These are phyloP conservation scores for Trametes punicea DNA, from an alignment of 768 basidiomycete genomes.

Conservation along the genomic window DNA sequence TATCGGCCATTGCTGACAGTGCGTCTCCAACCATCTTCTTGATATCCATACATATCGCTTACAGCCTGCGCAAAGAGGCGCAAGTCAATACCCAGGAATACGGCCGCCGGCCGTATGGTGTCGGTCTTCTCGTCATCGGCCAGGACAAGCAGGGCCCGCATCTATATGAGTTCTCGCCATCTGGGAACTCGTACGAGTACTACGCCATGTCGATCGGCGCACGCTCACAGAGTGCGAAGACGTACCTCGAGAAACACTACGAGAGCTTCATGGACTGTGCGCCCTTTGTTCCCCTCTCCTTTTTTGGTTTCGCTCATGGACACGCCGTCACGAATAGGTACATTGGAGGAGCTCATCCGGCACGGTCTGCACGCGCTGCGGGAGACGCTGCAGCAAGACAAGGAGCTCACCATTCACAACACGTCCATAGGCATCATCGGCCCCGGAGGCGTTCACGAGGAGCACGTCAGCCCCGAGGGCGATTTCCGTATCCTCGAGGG, in stretches of 20 bases:
- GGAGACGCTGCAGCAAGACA: constrained; percentile 98
- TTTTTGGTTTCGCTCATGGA: not conserved
- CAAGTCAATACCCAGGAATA: constrained; percentile 99
- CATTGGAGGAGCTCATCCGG: constrained; percentile 81
- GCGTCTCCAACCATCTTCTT: constrained; percentile 32
- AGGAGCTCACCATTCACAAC: constrained; percentile 89
- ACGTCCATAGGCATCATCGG: constrained; percentile 95
- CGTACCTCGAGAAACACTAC: constrained; percentile 94
- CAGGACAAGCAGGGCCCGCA: constrained; percentile 96
- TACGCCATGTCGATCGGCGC: constrained; percentile 99
- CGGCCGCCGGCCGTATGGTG: constrained; percentile 95
- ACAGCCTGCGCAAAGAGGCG: constrained; percentile 58
- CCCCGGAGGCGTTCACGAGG: constrained; percentile 58
- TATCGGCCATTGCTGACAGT: constrained; percentile 95
- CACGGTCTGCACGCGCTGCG: constrained; percentile 94
- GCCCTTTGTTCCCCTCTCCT: constrained; percentile 30
- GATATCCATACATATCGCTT: not conserved
- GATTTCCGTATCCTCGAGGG: constrained; percentile 89
- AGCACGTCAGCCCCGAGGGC: constrained; percentile 46
- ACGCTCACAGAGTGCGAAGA: constrained; percentile 96
- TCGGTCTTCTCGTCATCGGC: constrained; percentile 97
- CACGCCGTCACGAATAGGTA: constrained; percentile 45
- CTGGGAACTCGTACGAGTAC: constrained; percentile 96
- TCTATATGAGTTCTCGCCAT: constrained; percentile 96
- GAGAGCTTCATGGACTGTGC: constrained; percentile 82